Conservation (phyloP, 306 rosid genomes). For the Ceratonia siliqua region DNA sequence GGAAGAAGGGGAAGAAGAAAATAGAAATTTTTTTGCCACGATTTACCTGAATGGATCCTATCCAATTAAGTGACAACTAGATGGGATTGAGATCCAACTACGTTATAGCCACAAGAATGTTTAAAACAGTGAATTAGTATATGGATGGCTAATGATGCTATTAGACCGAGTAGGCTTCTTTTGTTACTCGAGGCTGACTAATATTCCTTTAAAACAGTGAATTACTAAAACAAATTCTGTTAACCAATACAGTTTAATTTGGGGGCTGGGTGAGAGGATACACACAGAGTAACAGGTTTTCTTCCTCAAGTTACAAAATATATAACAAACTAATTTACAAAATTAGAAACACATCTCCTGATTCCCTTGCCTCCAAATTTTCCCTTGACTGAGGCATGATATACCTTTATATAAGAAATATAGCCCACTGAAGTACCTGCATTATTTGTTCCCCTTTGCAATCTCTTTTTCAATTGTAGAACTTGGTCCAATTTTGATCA, state of each 20-base stretch:
- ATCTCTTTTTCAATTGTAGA: not conserved
- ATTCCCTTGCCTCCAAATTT: not conserved
- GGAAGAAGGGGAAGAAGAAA: no score
- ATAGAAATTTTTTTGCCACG: no score
- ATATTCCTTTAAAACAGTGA: conserved; percentile 16
- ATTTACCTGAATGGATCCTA: no score
- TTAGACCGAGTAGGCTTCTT: not conserved
- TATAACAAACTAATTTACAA: not conserved
- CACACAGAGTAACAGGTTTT: not conserved
- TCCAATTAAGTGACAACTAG: no score
- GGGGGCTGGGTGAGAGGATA: not conserved
- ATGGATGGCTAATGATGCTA: not conserved
- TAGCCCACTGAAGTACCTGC: not conserved
- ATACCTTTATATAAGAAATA: not conserved
- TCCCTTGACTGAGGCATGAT: not conserved
- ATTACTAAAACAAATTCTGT: conserved; percentile 9
- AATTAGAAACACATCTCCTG: not conserved
- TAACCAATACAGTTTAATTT: not conserved
- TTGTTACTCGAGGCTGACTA: conserved; percentile 3
- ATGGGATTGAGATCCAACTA: no score
- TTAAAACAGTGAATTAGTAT: conserved; percentile 4
- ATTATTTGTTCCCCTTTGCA: not conserved
- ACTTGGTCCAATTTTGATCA: not conserved
- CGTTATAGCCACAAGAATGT: not conserved
- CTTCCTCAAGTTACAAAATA: not conserved